Base-by-base conservation (phyloP, 2,329 filamentous ascomycete species). In the Ceratocystis albifundus region DNA sequence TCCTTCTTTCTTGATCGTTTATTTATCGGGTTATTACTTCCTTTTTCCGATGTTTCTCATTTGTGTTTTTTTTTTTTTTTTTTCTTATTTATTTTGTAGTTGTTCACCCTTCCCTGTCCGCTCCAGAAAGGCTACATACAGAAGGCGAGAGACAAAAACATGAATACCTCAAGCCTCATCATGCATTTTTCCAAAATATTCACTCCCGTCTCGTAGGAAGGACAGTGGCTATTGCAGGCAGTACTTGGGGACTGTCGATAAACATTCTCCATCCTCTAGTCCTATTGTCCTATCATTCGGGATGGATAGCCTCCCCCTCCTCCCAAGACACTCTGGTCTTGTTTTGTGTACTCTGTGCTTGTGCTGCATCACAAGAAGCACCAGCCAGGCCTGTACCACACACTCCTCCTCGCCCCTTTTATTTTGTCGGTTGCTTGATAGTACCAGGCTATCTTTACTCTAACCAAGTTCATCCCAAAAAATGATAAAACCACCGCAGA, bases 311-410 rank as follows among this genome's bases (percentile, higher is more conserved):
- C n/a, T n/a, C n/a, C n/a, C n/a, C n/a, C n/a, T n/a, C n/a, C 30
- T 20, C 17, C 55, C 25, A 59, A 32, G 25, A 59, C 25, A 59
- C 25, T 30, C 22, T 30, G 48, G 48, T 28, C 22, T 36, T 25
- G 55, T 20, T 30, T 30, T 59, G 55, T 53, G 20, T 53, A 15
- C 48, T 53, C n/a, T 59, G 55, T 59, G 25, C 25, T 17, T 59
- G 55, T n/a, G 55, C 25, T 59, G 55, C 17, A 8, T 8, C n/a
- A 28, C 48, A 53, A 32, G 55, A 41, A 36, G 55, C 28, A 59
- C 55, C 55, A 59, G 55, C 55, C 55, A 59, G 32, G 55, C 55
- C 28, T 59, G 55, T 59, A 59, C 55, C 17, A 59, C 55, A 59
- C 15, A n/a, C n/a, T n/a, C n/a, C n/a, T n/a, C n/a, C 28, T 17